Evolutionary conservation across 495 filamentous ascomycete species (phyloP).

Genomic region (Physcia stellaris): DNA sequence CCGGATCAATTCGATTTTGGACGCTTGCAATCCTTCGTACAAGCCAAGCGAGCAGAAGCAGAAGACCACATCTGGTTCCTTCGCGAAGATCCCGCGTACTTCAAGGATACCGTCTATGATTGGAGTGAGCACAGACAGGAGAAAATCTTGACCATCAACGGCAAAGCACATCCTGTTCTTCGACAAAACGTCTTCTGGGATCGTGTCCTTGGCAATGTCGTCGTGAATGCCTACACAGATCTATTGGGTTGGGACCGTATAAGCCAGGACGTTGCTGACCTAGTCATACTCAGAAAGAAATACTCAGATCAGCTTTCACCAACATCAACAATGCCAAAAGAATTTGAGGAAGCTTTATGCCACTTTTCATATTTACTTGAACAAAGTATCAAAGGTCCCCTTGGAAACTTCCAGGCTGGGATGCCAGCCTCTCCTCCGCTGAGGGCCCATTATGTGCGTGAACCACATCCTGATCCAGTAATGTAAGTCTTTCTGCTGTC

Average conservation of each 20-base stretch:
- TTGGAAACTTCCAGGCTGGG: slow-evolving; percentile 14
- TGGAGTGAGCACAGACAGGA: background rate
- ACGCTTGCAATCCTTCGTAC: slow-evolving; percentile 25
- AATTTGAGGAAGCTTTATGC: slow-evolving; percentile 21
- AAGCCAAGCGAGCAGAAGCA: slow-evolving; percentile 22
- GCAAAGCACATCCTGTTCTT: slow-evolving; percentile 18
- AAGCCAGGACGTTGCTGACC: slow-evolving; percentile 16
- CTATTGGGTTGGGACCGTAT: slow-evolving; percentile 19
- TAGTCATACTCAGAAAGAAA: slow-evolving; percentile 18
- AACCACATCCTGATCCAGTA: slow-evolving; percentile 10
- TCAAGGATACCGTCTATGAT: background rate
- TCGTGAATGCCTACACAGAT: slow-evolving; percentile 15
- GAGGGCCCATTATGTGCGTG: slow-evolving; percentile 17
- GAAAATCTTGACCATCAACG: slow-evolving; percentile 12
- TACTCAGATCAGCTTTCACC: slow-evolving; percentile 18
- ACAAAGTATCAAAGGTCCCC: slow-evolving; percentile 13
- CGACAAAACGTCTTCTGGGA: slow-evolving; percentile 20
- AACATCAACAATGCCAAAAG: slow-evolving; percentile 21
- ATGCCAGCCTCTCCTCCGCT: slow-evolving; percentile 23
- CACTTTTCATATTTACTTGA: slow-evolving; percentile 22
- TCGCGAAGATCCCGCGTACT: slow-evolving; percentile 3
- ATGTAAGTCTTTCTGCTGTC: too few relatives aligned
- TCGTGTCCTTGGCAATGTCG: slow-evolving; percentile 17
- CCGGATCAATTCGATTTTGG: slow-evolving; percentile 27
- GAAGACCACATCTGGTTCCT: background rate